Evolutionary conservation across 176 grass and related monocot species (phyloP).

Genomic region (Canna indica): DNA sequence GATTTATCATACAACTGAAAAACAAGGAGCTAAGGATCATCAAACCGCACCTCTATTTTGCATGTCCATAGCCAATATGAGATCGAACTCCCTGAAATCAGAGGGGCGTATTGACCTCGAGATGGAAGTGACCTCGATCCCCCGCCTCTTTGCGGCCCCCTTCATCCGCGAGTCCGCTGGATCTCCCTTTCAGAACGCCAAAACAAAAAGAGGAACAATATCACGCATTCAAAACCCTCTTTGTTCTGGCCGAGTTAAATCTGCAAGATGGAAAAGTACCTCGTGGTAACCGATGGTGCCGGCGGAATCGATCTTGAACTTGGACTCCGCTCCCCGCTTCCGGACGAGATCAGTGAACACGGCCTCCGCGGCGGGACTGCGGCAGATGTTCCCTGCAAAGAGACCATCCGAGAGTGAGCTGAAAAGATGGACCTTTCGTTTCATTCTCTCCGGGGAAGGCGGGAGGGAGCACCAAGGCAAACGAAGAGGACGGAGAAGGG

Average conservation of each 20-base stretch:
- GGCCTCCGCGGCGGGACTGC: constrained; percentile 84
- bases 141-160: constrained; percentile 63
- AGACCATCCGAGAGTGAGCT: neutral
- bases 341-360: constrained; percentile 61
- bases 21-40: neutral
- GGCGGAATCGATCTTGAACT: constrained; percentile 78
- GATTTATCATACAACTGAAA: no score
- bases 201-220: neutral
- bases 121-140: constrained; percentile 85
- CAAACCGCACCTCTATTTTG: constrained; percentile 64
- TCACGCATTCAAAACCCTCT: neutral
- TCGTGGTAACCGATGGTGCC: constrained; percentile 93
- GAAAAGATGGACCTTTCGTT: neutral
- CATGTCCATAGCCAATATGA: constrained; percentile 95
- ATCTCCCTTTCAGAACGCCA: constrained; percentile 33
- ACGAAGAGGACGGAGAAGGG: constrained; percentile 92
- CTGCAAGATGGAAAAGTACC: constrained; percentile 28
- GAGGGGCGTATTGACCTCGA: constrained; percentile 73
- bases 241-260: neutral
- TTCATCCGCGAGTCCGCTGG: constrained; percentile 87
- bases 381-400: constrained; percentile 72
- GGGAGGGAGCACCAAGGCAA: constrained; percentile 50
- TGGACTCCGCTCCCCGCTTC: constrained; percentile 54
- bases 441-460: neutral
- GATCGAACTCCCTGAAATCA: constrained; percentile 79